A percentile compares a stretch with the other conserved stretches of the same genome.
These are phyloP conservation scores for Lipomyces lipofer DNA, from an alignment of 805 yeast species.

Conservation along the genomic window DNA sequence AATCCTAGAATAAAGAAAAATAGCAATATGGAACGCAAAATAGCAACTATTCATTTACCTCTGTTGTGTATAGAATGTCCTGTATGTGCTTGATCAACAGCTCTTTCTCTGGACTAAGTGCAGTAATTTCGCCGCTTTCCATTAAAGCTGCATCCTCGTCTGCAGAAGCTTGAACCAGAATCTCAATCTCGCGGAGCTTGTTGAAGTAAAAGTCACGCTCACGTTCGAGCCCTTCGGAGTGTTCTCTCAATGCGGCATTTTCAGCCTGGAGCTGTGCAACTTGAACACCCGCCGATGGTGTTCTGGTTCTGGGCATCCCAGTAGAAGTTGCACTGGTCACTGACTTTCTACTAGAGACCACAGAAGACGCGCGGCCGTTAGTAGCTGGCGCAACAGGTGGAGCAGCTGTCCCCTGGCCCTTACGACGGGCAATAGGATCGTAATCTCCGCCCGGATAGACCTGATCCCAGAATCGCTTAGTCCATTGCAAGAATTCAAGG, in stretches of 20 bases:
- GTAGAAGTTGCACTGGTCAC: conserved; percentile 4
- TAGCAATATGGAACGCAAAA: neutral
- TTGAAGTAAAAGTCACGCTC: conserved; percentile 90
- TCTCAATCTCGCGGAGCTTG: conserved; percentile 85
- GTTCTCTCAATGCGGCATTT: conserved; percentile 55
- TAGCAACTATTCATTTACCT: conserved; percentile 33
- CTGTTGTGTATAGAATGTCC: conserved; percentile 69
- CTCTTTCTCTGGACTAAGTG: conserved; percentile 22
- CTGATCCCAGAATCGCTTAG: conserved; percentile 78
- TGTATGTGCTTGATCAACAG: conserved; percentile 56
- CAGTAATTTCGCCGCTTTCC: conserved; percentile 58
- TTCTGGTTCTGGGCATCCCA: conserved; percentile 24
- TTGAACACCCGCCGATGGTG: conserved; percentile 26
- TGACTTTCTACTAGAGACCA: conserved; percentile 22
- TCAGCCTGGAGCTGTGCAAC: conserved; percentile 48
- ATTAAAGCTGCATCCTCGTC: conserved; percentile 53
- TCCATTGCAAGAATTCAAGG: conserved; percentile 91
- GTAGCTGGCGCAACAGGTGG: conserved; percentile 10
- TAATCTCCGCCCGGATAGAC: conserved; percentile 67
- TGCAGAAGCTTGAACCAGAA: conserved; percentile 64
- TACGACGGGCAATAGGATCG: conserved; percentile 66
- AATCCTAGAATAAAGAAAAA: neutral
- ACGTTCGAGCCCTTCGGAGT: conserved; percentile 63
- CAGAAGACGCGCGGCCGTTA: conserved; percentile 23
- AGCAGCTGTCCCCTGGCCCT: conserved; percentile 31